A percentile compares a stretch with the other conserved stretches of the same genome.
Conservation (phyloP, 148 eudicot species). For the Diospyros lotus region DNA sequence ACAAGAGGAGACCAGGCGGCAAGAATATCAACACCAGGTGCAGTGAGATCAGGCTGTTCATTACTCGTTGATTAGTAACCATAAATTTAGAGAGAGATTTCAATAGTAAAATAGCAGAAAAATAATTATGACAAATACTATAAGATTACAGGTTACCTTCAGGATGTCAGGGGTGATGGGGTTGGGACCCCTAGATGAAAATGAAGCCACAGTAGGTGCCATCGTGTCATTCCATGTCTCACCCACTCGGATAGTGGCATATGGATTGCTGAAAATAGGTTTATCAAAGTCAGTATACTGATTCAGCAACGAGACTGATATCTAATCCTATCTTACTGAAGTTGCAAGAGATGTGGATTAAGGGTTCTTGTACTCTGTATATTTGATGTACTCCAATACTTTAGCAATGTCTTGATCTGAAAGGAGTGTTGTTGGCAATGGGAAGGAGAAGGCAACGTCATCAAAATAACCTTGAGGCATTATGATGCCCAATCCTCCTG, state of each 20-base stretch:
- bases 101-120: background rate
- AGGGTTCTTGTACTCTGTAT: background rate
- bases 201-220: background rate
- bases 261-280: background rate
- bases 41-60: conserved; percentile 5
- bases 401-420: background rate
- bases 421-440: background rate
- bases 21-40: background rate
- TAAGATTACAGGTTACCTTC: background rate
- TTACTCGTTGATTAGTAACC: background rate
- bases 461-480: background rate
- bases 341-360: background rate
- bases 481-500: background rate
- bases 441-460: background rate
- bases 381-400: background rate
- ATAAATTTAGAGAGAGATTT: background rate
- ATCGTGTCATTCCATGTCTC: background rate
- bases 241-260: background rate
- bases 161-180: background rate
- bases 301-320: background rate
- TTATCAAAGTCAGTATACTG: background rate
- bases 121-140: background rate
- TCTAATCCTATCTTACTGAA: background rate
- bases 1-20: background rate
- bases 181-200: conserved; percentile 2